A percentile compares a stretch with the other conserved stretches of the same genome.
Conservation (phyloP, 1,139 yeast species). For the Pichia inconspicua region DNA sequence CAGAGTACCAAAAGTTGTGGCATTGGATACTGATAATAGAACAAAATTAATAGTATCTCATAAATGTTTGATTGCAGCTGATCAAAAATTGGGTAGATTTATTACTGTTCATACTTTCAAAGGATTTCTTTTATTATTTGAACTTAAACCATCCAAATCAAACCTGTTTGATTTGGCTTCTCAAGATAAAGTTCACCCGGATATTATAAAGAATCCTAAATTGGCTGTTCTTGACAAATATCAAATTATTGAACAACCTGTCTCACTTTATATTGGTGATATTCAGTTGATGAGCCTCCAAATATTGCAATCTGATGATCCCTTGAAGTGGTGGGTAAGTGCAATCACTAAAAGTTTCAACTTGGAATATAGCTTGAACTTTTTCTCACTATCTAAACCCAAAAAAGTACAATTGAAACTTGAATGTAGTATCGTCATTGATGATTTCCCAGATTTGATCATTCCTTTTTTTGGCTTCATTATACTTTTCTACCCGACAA, state of each 20-base stretch:
- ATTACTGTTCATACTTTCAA: slow-evolving; percentile 2
- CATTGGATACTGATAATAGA: not conserved
- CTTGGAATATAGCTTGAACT: slow-evolving; percentile 1
- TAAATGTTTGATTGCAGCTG: slow-evolving; percentile 7
- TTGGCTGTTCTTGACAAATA: slow-evolving; percentile 1
- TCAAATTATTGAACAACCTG: slow-evolving; percentile 4
- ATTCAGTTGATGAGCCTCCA: slow-evolving; percentile 1
- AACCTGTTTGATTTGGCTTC: slow-evolving; percentile 3
- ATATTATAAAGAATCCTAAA: not conserved
- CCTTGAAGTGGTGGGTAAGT: slow-evolving; percentile 2
- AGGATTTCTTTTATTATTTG: slow-evolving; percentile 5
- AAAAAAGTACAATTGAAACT: not conserved
- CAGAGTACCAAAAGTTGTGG: not conserved
- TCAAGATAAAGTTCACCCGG: not conserved
- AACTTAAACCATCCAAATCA: slow-evolving; percentile 7
- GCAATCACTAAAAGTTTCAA: not conserved
- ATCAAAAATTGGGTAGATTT: not conserved
- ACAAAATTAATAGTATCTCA: not conserved
- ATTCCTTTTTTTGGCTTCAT: slow-evolving; percentile 4
- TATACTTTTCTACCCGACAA: not conserved
- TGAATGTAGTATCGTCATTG: not conserved
- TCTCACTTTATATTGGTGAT: not conserved
- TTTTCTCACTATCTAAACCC: not conserved
- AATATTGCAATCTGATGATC: not conserved
- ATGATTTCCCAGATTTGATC: slow-evolving; percentile 3